Evolutionary conservation across 371 early-diverging fungal species (phyloP).

Genomic region (Apophysomyces ossiformis): DNA sequence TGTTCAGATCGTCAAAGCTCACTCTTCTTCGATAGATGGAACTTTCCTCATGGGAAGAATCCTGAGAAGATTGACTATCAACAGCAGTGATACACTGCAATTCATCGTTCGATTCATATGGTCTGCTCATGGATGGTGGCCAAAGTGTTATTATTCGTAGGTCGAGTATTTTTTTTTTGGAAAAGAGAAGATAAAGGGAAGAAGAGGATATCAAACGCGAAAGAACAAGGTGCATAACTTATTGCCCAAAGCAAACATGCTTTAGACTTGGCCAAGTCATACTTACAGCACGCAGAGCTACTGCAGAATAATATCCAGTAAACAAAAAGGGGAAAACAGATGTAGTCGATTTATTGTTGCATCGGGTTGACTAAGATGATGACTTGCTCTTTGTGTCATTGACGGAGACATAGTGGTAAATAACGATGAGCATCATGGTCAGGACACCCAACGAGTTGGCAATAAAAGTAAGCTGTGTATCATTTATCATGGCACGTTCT

Average conservation of each 20-base stretch:
- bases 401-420: constrained; percentile 61
- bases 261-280: constrained; percentile 6
- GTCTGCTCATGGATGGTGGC: background rate
- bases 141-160: too few relatives aligned
- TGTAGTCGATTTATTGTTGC: background rate
- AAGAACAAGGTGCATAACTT: background rate
- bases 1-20: constrained; percentile 20
- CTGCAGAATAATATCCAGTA: constrained; percentile 1
- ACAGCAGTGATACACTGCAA: background rate
- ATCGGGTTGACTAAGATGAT: constrained; percentile 9
- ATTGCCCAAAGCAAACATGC: background rate
- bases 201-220: background rate
- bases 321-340: constrained; percentile 1
- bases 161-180: too few relatives aligned
- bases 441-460: constrained; percentile 61
- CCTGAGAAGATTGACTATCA: constrained; percentile 17
- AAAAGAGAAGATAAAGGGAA: constrained; percentile 4
- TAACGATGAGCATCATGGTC: constrained; percentile 63
- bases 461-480: constrained; percentile 59
- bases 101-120: background rate
- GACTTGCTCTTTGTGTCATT: constrained; percentile 36
- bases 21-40: constrained; percentile 19
- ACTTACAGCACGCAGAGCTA: background rate
- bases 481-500: constrained; percentile 50
- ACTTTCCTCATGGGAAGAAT: constrained; percentile 9